phyloP scores from a whole-genome alignment of 768 basidiomycete genomes.

The Chalciporus piperatus region DNA sequence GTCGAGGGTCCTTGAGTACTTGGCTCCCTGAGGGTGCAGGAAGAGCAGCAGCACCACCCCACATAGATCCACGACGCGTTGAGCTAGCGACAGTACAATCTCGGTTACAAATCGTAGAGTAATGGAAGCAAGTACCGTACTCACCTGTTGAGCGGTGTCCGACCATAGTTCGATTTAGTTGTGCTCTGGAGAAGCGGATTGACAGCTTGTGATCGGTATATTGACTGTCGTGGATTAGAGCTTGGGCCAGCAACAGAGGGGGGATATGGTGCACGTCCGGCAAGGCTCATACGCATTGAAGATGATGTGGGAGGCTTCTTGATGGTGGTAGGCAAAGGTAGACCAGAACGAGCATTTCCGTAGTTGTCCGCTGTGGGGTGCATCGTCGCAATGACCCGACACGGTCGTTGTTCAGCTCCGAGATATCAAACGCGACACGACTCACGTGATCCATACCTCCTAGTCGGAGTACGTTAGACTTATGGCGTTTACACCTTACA shows the following conservation, averaged over 20 bases:
- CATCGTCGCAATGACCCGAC: conserved; percentile 43
- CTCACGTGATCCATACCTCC: conserved; percentile 20
- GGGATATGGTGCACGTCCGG: conserved; percentile 55
- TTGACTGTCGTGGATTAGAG: conserved; percentile 65
- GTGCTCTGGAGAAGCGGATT: conserved; percentile 72
- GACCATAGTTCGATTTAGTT: conserved; percentile 61
- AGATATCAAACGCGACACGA: not conserved
- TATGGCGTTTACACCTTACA: no score
- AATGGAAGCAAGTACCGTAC: conserved; percentile 4
- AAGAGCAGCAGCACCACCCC: conserved; percentile 49
- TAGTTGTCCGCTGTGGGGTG: conserved; percentile 50
- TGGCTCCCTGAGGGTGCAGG: conserved; percentile 53
- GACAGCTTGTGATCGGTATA: conserved; percentile 63
- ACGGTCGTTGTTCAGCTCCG: conserved; percentile 3
- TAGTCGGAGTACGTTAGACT: no score
- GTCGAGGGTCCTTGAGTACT: conserved; percentile 68
- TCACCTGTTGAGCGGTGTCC: conserved; percentile 74
- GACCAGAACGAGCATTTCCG: conserved; percentile 54
- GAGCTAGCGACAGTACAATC: conserved; percentile 40
- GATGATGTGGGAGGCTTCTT: conserved; percentile 58
- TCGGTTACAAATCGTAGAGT: not conserved
- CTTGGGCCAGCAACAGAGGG: conserved; percentile 33
- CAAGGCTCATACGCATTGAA: conserved; percentile 64
- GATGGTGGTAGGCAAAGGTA: conserved; percentile 71
- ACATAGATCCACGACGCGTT: conserved; percentile 73